Evolutionary conservation across 2,329 filamentous ascomycete species (phyloP), one percentile per base, ranked within the genome.

Genomic region (Paramyrothecium sp.): DNA sequence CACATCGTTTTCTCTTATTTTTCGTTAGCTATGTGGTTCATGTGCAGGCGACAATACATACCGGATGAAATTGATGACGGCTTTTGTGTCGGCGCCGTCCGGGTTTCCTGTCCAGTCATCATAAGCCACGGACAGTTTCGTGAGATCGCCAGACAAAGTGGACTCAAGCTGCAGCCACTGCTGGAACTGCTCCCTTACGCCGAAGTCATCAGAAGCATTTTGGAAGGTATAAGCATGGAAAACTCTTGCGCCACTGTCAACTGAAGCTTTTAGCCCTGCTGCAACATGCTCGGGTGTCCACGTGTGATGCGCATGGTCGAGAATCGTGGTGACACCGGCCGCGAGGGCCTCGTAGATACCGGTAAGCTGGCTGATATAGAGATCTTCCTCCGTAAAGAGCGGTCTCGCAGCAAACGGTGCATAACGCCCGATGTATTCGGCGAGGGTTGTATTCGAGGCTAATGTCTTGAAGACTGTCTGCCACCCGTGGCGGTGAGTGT

Each of bases 401-500:
- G 47, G 47, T 20, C 16, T 5, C 12, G 22, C 7, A 23, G 20
- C 47, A 3, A 23, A 20, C 4, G 47, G 17, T 13, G 16, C 20
- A 16, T 49, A 49, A 4, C 47, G 47, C 3, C 16, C 20, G 11
- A 69, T 41, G 54, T 71, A 71, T 21, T 66, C 63, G 19, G 66
- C 20, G 17, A 70, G 58, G 7, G 61, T 61, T 3, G 65, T 61
- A 54, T 70, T 59, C 17, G 57, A 57, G 54, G 66, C 62, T 16
- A 54, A 48, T 34, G 62, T 65, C 54, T 72, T 72, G 46, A 70
- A 60, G 41, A 64, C 62, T n/a, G 67, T 65, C 60, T 80, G 76
- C 77, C 77, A 81, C 8, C 77, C 62, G 64, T 81, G 78, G 49
- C 75, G 71, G 53, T 78, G 76, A 2, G 75, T 75, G 60, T 77